phyloP scores from a whole-genome alignment of 495 filamentous ascomycete genomes.

The Penicillium arizonense region DNA sequence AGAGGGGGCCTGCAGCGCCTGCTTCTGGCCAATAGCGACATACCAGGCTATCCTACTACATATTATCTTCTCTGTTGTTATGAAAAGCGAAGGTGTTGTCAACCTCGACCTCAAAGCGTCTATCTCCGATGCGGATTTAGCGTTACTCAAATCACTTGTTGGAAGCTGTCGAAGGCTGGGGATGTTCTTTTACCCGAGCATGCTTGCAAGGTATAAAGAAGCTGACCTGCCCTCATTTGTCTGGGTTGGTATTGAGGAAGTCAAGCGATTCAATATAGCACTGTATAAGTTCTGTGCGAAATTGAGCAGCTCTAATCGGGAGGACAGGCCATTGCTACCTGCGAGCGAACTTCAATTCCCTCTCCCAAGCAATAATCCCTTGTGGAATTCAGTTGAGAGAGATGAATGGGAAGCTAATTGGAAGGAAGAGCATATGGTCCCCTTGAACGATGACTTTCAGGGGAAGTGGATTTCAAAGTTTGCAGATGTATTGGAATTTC shows the following conservation, averaged over 20 bases:
- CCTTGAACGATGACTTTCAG: slow-evolving; percentile 3
- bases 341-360: slow-evolving; percentile 31
- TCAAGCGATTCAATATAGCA: slow-evolving; percentile 30
- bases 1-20: slow-evolving; percentile 9
- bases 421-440: neutral
- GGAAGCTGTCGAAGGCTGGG: slow-evolving; percentile 23
- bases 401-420: slow-evolving; percentile 18
- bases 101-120: slow-evolving; percentile 18
- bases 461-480: slow-evolving; percentile 26
- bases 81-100: neutral
- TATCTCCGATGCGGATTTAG: slow-evolving; percentile 7
- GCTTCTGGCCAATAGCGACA: slow-evolving; percentile 28
- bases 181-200: slow-evolving; percentile 31
- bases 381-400: slow-evolving; percentile 22
- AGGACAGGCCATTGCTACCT: neutral
- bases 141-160: slow-evolving; percentile 23
- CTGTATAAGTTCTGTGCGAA: slow-evolving; percentile 23
- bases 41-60: slow-evolving; percentile 36
- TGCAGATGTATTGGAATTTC: neutral
- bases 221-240: slow-evolving; percentile 9
- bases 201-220: slow-evolving; percentile 18
- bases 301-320: neutral
- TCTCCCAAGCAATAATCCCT: slow-evolving; percentile 13
- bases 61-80: slow-evolving; percentile 21
- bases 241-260: slow-evolving; percentile 29